Evolutionary conservation across 225 moss, liverwort and hornwort species (phyloP), one percentile per base, ranked within the genome.

Genomic region (Neckera pumila): DNA sequence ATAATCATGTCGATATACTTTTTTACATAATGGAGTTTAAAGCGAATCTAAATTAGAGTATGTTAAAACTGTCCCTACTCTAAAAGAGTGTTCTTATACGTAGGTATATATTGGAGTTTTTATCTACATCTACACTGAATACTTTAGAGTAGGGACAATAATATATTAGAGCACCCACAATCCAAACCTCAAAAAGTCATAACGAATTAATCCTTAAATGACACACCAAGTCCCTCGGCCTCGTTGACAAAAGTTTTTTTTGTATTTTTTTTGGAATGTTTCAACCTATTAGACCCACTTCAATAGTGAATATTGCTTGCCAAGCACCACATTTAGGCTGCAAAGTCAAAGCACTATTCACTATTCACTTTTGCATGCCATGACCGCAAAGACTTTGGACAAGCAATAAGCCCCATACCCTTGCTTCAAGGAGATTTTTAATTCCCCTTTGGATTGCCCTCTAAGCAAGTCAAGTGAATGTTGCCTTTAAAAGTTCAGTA

Each of bases 191-290:
- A 16, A 65, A 34, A 33, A 34, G 10, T 10, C 18, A 10, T 34
- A 34, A 18, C 18, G 10, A 34, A 64, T 34, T 33, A 63, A 31
- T 16, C 31, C 2, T 14, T 30, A 7, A 15, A 34, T 33, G 17
- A 63, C 2, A 65, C 0, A 11, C 12, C 11, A 69, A 69, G 13
- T 23, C 7, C 10, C 7, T 67, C 1, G 6, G 1, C 0, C 12
- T 69, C 0, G 0, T 69, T 40, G 40, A 25, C 69, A 70, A 23
- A 23, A 70, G 13, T 40, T 13, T 70, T 14, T 40, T 69, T 40
- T 13, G 4, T 23, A 23, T 8, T 36, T 66, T 70, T 51, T 22
- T 69, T 23, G 22, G 17, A 40, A 70, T 25, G 69, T 14, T 25
- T 40, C 21, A 23, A 40, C 14, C 69, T 70, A 38, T 0, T 8